These are phyloP conservation scores for Penicillium rolfsii DNA, from an alignment of 2,329 filamentous ascomycete genomes.

Conservation along the genomic window DNA sequence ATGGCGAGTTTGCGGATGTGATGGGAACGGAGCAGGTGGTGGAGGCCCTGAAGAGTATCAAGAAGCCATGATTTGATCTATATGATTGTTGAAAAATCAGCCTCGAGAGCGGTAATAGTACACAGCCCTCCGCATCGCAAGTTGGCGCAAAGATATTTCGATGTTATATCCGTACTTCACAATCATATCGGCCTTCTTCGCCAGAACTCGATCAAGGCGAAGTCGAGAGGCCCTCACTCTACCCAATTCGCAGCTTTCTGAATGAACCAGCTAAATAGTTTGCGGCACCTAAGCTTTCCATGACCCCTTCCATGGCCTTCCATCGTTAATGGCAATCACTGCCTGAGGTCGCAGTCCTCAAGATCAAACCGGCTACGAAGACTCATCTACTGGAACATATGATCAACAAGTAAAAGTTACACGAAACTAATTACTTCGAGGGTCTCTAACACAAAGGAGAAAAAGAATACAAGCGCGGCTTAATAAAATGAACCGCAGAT, in stretches of 20 bases:
- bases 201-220: background rate
- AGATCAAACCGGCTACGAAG: background rate
- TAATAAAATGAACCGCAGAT: conserved; percentile 27
- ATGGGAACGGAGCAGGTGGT: conserved; percentile 44
- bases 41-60: conserved; percentile 26
- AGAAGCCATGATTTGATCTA: background rate
- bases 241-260: background rate
- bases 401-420: conserved; percentile 29
- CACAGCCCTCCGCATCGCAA: background rate
- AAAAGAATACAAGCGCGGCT: conserved; percentile 36
- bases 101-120: background rate
- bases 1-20: conserved; percentile 52
- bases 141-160: background rate
- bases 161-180: background rate
- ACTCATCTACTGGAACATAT: background rate
- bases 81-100: background rate
- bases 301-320: background rate
- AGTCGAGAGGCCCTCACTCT: background rate
- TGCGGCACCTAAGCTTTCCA: background rate
- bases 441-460: conserved; percentile 40
- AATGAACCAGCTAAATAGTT: background rate
- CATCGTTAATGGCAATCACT: background rate
- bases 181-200: background rate
- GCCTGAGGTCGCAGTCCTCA: background rate
- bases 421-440: conserved; percentile 41